phyloP scores from a whole-genome alignment of 176 grass and related monocot genomes.

The Triticum aestivum region DNA sequence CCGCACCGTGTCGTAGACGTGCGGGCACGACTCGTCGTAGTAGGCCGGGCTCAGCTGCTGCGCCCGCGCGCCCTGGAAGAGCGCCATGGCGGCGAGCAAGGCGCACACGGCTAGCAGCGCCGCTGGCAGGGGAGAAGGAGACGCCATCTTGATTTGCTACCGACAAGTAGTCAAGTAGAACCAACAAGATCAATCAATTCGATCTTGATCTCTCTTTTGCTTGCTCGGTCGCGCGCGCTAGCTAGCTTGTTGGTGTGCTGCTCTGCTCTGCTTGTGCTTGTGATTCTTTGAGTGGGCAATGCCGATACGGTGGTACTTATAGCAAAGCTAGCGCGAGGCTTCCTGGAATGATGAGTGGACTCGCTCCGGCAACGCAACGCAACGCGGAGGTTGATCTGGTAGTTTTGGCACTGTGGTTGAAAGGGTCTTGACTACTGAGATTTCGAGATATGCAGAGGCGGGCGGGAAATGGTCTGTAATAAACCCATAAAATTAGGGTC shows the following conservation, averaged over 20 bases:
- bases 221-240: neutral
- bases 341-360: conserved; percentile 8
- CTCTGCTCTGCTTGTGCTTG: neutral
- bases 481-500: neutral
- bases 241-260: neutral
- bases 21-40: conserved; percentile 43
- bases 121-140: neutral
- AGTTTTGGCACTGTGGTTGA: neutral
- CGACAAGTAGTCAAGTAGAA: no score
- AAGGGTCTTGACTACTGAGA: neutral
- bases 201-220: neutral
- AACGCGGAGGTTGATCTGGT: neutral
- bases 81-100: neutral
- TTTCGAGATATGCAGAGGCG: neutral
- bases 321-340: neutral
- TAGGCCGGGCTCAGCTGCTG: conserved; percentile 23
- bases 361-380: conserved; percentile 11
- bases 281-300: neutral
- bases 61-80: conserved; percentile 14
- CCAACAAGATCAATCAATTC: neutral
- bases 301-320: conserved; percentile 19
- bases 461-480: conserved; percentile 11
- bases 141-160: neutral
- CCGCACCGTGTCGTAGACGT: conserved; percentile 38
- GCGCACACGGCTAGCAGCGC: neutral